Base-by-base conservation (phyloP, 1,284 basidiomycete genomes). In the Ustilago shanxiensis region DNA sequence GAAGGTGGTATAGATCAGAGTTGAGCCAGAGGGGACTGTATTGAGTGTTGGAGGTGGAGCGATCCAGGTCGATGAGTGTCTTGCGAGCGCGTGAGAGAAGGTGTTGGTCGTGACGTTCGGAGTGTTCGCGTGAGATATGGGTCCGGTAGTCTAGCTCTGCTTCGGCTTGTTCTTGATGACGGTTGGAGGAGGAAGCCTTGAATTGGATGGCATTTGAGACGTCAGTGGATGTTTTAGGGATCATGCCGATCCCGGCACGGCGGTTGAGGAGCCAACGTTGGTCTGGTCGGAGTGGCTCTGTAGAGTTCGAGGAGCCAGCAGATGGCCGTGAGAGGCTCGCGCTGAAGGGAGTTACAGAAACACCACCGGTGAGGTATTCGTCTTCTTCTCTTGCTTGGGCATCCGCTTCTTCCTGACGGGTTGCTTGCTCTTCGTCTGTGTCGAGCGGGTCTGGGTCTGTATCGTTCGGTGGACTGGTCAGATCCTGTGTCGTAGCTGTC, bases 21-120 rank as follows among this genome's bases (percentile, higher is more conserved):
- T 81, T 70, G 28, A 81, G 72, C 80, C 80, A 81, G 28, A 79
- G 54, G 1, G 75, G 80, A 55, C 63, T 79, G 64, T 81, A 81
- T 18, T 59, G 37, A 26, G 29, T 49, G 26, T 6, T n/a, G 6
- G 44, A 26, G 47, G 53, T 20, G 51, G 53, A 18, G 16, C 52
- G 51, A 47, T 81, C 80, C 47, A 79, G 64, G 7, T 65, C 57
- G 13, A 72, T 62, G 13, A 71, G 67, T 3, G 72, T 72, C n/a
- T 61, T 66, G 26, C 80, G 74, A 0, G 80, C 72, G 6, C 71
- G 57, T 0, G 57, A 55, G 47, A 81, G 60, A 1, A 79, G 61
- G n/a, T 31, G 20, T 14, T 67, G 28, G 6, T 51, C 20, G 35
- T 81, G 79, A 14, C 68, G 56, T 22, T 75, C 59, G 11, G 41